Percentiles rank a stretch among this genome's conserved stretches.
Conservation (phyloP, 768 basidiomycete genomes). For the Rhodotorula babjevae region DNA sequence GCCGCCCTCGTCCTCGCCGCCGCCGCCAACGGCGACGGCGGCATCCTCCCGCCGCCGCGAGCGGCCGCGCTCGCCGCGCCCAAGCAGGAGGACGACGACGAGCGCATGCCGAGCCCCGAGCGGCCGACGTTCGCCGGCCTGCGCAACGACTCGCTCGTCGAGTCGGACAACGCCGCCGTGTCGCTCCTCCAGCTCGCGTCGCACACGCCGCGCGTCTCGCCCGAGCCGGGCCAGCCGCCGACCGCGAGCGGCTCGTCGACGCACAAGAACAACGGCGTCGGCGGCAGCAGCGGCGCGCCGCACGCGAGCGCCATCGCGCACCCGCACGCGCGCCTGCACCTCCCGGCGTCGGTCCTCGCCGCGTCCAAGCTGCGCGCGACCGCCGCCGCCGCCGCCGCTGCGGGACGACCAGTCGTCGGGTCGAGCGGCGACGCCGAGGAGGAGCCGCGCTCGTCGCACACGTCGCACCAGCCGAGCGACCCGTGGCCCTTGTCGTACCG, state of each 20-base stretch:
- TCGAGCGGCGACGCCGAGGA: constrained; percentile 7
- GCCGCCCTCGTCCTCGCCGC: constrained; percentile 5
- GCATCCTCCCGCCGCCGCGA: background rate
- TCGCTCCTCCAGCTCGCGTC: constrained; percentile 38
- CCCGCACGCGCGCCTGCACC: constrained; percentile 9
- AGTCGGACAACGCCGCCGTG: constrained; percentile 36
- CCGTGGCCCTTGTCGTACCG: constrained; percentile 38
- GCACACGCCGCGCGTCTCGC: constrained; percentile 36
- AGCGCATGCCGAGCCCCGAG: background rate
- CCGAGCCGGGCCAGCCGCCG: constrained; percentile 20
- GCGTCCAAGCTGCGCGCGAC: background rate
- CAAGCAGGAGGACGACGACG: constrained; percentile 12
- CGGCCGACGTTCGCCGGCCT: background rate
- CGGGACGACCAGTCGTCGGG: background rate
- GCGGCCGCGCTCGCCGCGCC: constrained; percentile 6
- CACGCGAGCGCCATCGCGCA: background rate
- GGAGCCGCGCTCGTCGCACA: constrained; percentile 24
- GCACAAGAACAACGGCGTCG: no score
- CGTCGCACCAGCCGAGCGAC: constrained; percentile 15
- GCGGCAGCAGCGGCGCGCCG: background rate
- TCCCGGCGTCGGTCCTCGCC: background rate
- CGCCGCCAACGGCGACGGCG: constrained; percentile 9
- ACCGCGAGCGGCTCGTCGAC: background rate
- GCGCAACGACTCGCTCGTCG: constrained; percentile 32
- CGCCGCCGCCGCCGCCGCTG: background rate